Percentiles rank a stretch among this genome's conserved stretches.
phyloP scores from a whole-genome alignment of 1,284 basidiomycete species.

The Papiliotrema flavescens region DNA sequence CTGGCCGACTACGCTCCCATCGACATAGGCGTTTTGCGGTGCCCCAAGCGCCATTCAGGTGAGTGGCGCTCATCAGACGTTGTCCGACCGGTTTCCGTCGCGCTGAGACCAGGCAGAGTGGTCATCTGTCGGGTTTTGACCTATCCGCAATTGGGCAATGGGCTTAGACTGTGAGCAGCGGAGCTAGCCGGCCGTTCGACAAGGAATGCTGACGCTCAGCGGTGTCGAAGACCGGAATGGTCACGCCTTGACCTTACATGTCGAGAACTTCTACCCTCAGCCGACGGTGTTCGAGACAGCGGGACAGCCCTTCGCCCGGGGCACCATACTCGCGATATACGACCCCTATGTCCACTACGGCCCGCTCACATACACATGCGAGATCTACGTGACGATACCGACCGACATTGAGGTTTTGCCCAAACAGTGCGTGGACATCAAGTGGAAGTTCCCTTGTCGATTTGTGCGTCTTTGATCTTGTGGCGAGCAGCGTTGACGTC shows the following conservation, averaged over 20 bases:
- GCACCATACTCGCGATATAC: neutral
- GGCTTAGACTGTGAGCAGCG: neutral
- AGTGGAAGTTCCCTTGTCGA: too few species aligned
- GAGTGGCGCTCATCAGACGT: neutral
- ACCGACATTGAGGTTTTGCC: conserved; percentile 1
- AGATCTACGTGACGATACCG: neutral
- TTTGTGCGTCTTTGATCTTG: too few species aligned
- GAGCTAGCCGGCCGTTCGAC: neutral
- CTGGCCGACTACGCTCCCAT: too few species aligned
- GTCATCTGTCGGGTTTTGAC: conserved; percentile 2
- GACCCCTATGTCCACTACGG: neutral
- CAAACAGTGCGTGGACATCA: too few species aligned
- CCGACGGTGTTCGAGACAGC: neutral
- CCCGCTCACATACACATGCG: neutral
- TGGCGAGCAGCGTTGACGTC: too few species aligned
- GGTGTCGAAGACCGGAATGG: neutral
- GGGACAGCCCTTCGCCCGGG: neutral
- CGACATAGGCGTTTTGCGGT: neutral
- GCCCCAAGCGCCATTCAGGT: conserved; percentile 2
- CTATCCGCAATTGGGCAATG: neutral
- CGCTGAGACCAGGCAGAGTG: neutral
- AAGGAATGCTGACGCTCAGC: neutral
- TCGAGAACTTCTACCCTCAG: neutral
- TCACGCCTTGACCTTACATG: neutral
- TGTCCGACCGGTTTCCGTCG: too few species aligned